Evolutionary conservation across 2,329 filamentous ascomycete species (phyloP), one percentile per base, ranked within the genome.

Genomic region (Fusarium sp.): DNA sequence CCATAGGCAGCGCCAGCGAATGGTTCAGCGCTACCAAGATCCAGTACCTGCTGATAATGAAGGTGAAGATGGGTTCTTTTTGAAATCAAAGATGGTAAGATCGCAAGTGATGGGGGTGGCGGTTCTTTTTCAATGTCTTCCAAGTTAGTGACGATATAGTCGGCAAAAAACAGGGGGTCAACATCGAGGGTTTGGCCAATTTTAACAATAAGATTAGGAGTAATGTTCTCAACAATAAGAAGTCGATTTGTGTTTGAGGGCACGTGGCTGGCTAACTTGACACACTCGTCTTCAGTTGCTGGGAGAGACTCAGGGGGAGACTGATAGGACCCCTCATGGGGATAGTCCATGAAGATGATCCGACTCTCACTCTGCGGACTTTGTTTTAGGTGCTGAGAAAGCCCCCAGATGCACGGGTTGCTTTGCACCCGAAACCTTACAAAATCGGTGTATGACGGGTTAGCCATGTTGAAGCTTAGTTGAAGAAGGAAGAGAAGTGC

Each of bases 131-230:
- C 23, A 2, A 58, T 15, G 0, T 50, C 34, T 6, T 41, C 3
- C 5, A 58, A 58, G 2, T 27, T 9, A 1, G 28, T 50, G 9
- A n/a, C 7, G 7, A 51, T 8, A 6, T 62, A 62, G 7, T 58
- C 59, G 2, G 59, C 59, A 13, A 62, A 62, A 18, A 62, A 62
- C 0, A 62, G 3, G 1, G 59, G 53, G 11, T 62, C 43, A 0
- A 58, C 31, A 1, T 62, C 53, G 0, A 58, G 12, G 1, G 13
- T 1, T 1, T 15, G 10, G 0, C 59, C 59, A 0, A 50, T 1
- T 1, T 3, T 1, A 3, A 1, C 31, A 12, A 62, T 37, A 0
- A 58, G 13, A 0, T 13, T 2, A 1, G 44, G 16, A 4, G 5
- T 58, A 2, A 62, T 51, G 12, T 62, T 48, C 6, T 62, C 59